These are phyloP conservation scores for Fusarium nisikadoi DNA, from an alignment of 2,329 filamentous ascomycete genomes.

Conservation along the genomic window DNA sequence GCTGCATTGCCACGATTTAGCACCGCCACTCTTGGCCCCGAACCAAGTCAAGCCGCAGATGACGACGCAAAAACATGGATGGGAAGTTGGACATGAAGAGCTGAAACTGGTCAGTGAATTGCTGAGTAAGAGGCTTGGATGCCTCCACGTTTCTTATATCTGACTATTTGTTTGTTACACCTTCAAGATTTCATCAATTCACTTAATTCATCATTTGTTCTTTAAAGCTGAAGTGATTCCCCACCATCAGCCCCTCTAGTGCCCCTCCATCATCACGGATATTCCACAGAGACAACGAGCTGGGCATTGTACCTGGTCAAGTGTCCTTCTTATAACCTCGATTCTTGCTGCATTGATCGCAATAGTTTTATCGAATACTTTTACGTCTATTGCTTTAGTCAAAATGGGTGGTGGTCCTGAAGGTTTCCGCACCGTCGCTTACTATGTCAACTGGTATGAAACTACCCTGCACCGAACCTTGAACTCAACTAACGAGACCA, in stretches of 20 bases:
- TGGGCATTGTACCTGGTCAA: constrained; percentile 20
- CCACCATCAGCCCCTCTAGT: constrained; percentile 26
- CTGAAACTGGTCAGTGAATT: constrained; percentile 5
- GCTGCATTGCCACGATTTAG: constrained; percentile 29
- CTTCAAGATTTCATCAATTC: background rate
- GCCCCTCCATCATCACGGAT: constrained; percentile 39
- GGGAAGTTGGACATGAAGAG: constrained; percentile 8
- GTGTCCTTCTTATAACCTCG: constrained; percentile 17
- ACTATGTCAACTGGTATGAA: constrained; percentile 75
- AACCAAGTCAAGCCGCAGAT: constrained; percentile 34
- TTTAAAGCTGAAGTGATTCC: constrained; percentile 22
- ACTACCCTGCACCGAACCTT: background rate
- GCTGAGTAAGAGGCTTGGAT: constrained; percentile 37
- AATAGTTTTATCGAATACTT: constrained; percentile 21
- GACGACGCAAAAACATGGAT: constrained; percentile 34
- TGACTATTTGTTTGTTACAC: constrained; percentile 8
- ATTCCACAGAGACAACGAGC: constrained; percentile 13
- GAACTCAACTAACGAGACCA: constrained; percentile 31
- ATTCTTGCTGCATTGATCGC: constrained; percentile 5
- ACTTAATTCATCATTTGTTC: background rate
- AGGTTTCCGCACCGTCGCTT: constrained; percentile 74
- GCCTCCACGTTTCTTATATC: constrained; percentile 29
- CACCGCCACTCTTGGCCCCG: constrained; percentile 36
- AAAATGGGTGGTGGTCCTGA: constrained; percentile 58
- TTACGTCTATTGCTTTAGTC: background rate